A percentile compares a stretch with the other conserved stretches of the same genome.
Evolutionary conservation across 2,329 filamentous ascomycete species (phyloP).

Genomic region (Alternaria alternata): DNA sequence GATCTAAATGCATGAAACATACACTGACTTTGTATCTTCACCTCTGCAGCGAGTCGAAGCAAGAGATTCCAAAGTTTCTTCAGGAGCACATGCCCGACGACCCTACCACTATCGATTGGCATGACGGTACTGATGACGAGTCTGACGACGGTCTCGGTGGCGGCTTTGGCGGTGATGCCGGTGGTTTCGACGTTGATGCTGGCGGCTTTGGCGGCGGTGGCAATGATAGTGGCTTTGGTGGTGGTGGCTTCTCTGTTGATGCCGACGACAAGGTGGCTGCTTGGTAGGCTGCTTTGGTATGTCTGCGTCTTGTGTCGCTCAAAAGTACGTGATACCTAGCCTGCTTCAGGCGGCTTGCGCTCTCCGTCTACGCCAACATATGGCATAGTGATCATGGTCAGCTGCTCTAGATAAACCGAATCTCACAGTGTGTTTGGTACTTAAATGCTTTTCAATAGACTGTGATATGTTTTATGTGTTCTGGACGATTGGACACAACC

Average conservation of each 20-base stretch:
- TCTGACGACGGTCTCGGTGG: constrained; percentile 30
- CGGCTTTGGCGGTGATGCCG: constrained; percentile 15
- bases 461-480: neutral
- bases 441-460: neutral
- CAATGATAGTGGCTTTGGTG: constrained; percentile 15
- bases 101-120: constrained; percentile 57
- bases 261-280: constrained; percentile 34
- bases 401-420: constrained; percentile 15
- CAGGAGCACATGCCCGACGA: constrained; percentile 68
- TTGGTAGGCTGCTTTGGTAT: constrained; percentile 32
- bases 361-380: constrained; percentile 3
- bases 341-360: neutral
- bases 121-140: constrained; percentile 59
- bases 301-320: neutral
- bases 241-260: constrained; percentile 26
- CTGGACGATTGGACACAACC: neutral
- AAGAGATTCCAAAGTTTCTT: constrained; percentile 79
- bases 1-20: constrained; percentile 63
- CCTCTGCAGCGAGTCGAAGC: neutral
- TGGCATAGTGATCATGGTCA: constrained; percentile 12
- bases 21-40: neutral
- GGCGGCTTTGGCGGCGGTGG: constrained; percentile 14
- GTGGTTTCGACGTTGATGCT: constrained; percentile 21
- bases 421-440: neutral
- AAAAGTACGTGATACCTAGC: constrained; percentile 2